These are phyloP conservation scores for Echium plantagineum DNA, from an alignment of 257 asterid genomes.

Conservation along the genomic window DNA sequence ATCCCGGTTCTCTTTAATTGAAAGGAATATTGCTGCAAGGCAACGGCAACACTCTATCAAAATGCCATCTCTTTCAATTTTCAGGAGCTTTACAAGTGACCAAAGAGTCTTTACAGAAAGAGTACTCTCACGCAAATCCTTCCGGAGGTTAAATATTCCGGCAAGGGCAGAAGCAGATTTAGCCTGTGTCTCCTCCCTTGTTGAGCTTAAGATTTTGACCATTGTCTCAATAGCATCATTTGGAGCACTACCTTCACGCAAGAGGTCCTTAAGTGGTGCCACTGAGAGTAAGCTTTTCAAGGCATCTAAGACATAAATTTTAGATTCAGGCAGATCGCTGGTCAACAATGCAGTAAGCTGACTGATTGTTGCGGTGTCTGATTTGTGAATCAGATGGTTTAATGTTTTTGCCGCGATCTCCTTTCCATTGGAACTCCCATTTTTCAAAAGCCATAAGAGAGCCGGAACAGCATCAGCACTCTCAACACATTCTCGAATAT, in stretches of 20 bases:
- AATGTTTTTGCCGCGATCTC: conserved; percentile 95
- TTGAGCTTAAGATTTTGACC: conserved; percentile 68
- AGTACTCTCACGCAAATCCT: conserved; percentile 81
- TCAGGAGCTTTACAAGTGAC: conserved; percentile 53
- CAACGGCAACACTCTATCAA: conserved; percentile 68
- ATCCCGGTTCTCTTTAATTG: conserved; percentile 76
- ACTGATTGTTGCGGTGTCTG: too few species aligned
- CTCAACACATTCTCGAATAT: conserved; percentile 97
- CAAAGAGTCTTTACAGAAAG: conserved; percentile 56
- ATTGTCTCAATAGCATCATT: conserved; percentile 94
- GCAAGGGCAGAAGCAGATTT: conserved; percentile 88
- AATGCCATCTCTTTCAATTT: conserved; percentile 51
- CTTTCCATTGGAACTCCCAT: conserved; percentile 92
- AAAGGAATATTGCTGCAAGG: conserved; percentile 81
- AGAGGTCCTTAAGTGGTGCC: conserved; percentile 69
- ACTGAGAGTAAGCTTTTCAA: conserved; percentile 83
- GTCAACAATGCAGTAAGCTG: too few species aligned
- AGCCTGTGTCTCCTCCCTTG: conserved; percentile 84
- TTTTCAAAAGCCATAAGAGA: conserved; percentile 85
- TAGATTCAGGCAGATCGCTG: too few species aligned
- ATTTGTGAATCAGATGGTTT: too few species aligned
- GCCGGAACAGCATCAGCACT: conserved; percentile 99
- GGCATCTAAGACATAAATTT: conserved; percentile 84
- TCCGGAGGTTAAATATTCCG: conserved; percentile 68
- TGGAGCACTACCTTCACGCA: conserved; percentile 94